phyloP scores from a whole-genome alignment of 2,329 filamentous ascomycete genomes.

The Dothideomycetidae sp. region DNA sequence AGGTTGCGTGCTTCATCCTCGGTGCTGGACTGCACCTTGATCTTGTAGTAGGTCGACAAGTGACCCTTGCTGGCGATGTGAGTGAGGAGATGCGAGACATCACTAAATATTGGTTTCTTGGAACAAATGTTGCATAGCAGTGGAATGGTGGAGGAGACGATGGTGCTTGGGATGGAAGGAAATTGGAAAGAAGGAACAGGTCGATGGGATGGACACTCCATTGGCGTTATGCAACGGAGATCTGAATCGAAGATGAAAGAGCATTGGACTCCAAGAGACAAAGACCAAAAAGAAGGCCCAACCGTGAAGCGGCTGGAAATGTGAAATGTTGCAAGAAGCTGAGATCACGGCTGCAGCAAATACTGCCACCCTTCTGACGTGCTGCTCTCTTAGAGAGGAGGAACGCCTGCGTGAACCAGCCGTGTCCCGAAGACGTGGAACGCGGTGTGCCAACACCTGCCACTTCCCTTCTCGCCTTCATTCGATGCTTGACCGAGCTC shows the following conservation, averaged over 20 bases:
- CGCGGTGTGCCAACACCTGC: no score
- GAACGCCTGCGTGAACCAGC: background rate
- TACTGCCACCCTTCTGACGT: no score
- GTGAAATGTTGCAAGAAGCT: background rate
- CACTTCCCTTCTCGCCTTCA: no score
- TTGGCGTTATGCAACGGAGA: slow-evolving; percentile 12
- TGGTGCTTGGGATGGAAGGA: slow-evolving; percentile 17
- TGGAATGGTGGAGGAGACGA: slow-evolving; percentile 38
- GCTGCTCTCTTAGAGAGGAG: background rate
- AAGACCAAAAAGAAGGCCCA: background rate
- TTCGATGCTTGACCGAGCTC: no score
- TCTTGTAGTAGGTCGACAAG: slow-evolving; percentile 67
- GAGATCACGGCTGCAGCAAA: background rate
- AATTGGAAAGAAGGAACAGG: background rate
- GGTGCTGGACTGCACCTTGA: slow-evolving; percentile 58
- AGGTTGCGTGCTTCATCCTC: slow-evolving; percentile 41
- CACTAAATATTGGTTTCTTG: slow-evolving; percentile 67
- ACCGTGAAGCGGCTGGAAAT: background rate
- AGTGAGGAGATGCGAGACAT: slow-evolving; percentile 81
- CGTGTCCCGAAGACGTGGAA: background rate
- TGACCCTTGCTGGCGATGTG: slow-evolving; percentile 91
- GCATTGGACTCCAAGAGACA: slow-evolving; percentile 13
- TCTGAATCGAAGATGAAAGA: slow-evolving; percentile 11
- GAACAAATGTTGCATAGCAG: slow-evolving; percentile 75
- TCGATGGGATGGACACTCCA: slow-evolving; percentile 1